Evolutionary conservation across 352 stramenopile genomes (phyloP), one percentile per base, ranked within the genome.

Genomic region (Globisporangium takayamanum): DNA sequence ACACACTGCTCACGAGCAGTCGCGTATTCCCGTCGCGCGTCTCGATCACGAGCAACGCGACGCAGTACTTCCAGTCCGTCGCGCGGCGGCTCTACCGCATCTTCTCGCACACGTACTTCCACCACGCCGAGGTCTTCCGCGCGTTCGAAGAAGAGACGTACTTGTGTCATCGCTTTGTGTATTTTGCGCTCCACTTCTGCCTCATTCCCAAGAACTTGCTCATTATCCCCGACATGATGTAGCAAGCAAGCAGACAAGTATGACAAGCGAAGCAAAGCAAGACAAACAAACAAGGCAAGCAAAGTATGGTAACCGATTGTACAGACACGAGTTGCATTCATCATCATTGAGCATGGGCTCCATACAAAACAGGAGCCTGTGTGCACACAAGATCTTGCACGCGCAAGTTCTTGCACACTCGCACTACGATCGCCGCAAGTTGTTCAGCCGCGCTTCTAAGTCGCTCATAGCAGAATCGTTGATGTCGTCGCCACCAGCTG

Each of bases 361-460:
- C 11, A 45, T 22, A 22, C 22, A 22, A 22, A 22, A 22, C 22
- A 22, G 22, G 22, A 22, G 22, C 22, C 22, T 22, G 22, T 22
- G 22, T 22, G 22, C 22, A 22, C 22, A 22, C 22, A 22, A 22
- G 22, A 22, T 22, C 22, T 22, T 22, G 22, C 22, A 22, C 22
- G 37, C 37, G 37, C 14, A 15, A 15, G 37, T 8, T n/a, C 41
- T 2, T 14, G 41, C 41, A 15, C 12, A 15, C 5, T 5, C 16
- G 5, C 26, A 42, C 76, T 74, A 90, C 55, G 80, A 89, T 66
- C 80, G 77, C 53, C 83, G 79, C 59, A 99, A 71, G 77, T 99
- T 99, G 80, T 99, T 99, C 63, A 99, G 79, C 60, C 96, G 80
- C 52, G 88, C 89, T 77, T 99, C 96, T 37, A 99, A 81, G 66